Percentiles rank a stretch among this genome's conserved stretches.
Evolutionary conservation across 2,329 filamentous ascomycete species (phyloP).

Genomic region (Botrytis elliptica): DNA sequence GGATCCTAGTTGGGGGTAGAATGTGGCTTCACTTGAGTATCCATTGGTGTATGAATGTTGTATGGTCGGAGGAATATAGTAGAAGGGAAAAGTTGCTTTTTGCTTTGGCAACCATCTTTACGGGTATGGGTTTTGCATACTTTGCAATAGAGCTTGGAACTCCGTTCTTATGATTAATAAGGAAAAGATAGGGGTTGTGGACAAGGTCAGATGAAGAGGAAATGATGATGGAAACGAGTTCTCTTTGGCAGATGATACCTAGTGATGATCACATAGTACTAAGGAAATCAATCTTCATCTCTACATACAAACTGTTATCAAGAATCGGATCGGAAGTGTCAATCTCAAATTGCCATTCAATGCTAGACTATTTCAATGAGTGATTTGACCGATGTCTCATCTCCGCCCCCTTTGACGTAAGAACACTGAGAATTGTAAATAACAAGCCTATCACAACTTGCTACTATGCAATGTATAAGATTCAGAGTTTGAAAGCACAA

Average conservation of each 20-base stretch:
- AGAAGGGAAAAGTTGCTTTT: neutral
- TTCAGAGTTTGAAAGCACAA: neutral
- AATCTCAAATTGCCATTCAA: neutral
- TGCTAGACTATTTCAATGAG: neutral
- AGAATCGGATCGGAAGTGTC: neutral
- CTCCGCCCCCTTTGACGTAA: neutral
- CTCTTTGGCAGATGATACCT: neutral
- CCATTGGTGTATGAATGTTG: neutral
- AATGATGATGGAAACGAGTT: neutral
- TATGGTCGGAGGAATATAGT: neutral
- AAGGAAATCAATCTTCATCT: neutral
- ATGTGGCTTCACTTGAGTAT: neutral
- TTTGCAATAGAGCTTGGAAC: neutral
- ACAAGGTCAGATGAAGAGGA: neutral
- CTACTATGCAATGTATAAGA: neutral
- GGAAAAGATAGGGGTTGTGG: neutral
- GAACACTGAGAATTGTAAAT: neutral
- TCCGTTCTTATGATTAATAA: neutral
- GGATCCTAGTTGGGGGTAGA: neutral
- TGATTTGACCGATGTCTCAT: neutral
- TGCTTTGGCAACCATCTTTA: neutral
- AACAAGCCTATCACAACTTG: neutral
- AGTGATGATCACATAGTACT: neutral
- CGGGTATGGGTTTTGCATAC: neutral
- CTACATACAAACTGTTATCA: neutral